Evolutionary conservation across 441 rosid genomes (phyloP).

Genomic region (Adansonia rubrostipa): DNA sequence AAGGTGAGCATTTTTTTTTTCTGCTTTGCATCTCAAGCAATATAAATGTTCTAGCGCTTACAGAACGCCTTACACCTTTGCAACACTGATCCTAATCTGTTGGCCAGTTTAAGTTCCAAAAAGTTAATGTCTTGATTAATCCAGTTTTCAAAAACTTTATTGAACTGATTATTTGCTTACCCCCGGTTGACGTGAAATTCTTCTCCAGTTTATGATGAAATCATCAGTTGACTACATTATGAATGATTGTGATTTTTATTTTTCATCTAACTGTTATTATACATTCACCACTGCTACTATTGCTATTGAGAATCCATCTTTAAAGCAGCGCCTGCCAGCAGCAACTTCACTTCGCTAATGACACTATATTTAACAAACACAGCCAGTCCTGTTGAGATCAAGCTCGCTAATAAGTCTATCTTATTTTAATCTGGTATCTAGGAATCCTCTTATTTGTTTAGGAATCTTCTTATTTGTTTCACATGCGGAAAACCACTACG

Average conservation of each 20-base stretch:
- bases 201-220: slow-evolving; percentile 4
- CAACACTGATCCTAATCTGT: no score
- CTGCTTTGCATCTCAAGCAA: no score
- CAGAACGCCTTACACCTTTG: no score
- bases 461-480: background rate
- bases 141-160: background rate
- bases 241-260: slow-evolving; percentile 8
- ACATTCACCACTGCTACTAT: slow-evolving; percentile 65
- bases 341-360: slow-evolving; percentile 77
- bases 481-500: background rate
- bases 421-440: slow-evolving; percentile 8
- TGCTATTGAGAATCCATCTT: slow-evolving; percentile 59
- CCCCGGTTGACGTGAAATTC: background rate
- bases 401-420: slow-evolving; percentile 65
- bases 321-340: slow-evolving; percentile 58
- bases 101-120: background rate
- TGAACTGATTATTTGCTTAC: background rate
- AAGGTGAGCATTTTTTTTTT: no score
- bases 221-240: slow-evolving; percentile 10
- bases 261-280: slow-evolving; percentile 2
- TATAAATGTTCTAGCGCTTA: no score
- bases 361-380: slow-evolving; percentile 83
- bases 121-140: background rate
- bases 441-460: background rate
- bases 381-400: slow-evolving; percentile 76